phyloP scores from a whole-genome alignment of 179 eudicot species.

The Beta lomatogona region DNA sequence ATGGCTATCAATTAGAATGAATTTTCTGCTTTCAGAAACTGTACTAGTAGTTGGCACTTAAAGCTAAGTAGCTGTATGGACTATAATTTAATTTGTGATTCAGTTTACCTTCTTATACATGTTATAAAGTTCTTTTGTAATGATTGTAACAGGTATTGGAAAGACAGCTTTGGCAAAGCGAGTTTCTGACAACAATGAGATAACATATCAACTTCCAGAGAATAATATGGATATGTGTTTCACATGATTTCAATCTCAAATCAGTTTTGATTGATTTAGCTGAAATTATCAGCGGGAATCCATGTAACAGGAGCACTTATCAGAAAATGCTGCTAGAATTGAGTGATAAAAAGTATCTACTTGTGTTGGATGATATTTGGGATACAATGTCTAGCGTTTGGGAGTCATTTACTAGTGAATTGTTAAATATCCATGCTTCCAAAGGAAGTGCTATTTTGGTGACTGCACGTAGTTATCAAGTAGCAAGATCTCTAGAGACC shows the following conservation, averaged over 20 bases:
- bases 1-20: no score
- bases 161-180: slow-evolving; percentile 29
- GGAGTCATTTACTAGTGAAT: slow-evolving; percentile 14
- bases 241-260: slow-evolving; percentile 25
- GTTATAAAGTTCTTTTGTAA: not conserved
- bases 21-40: no score
- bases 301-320: not conserved
- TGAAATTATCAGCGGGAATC: not conserved
- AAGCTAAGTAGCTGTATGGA: no score
- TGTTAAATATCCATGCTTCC: slow-evolving; percentile 24
- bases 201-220: not conserved
- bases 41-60: no score
- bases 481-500: not conserved
- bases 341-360: slow-evolving; percentile 26
- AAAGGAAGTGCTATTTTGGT: slow-evolving; percentile 27
- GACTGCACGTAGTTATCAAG: slow-evolving; percentile 28
- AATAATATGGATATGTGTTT: slow-evolving; percentile 28
- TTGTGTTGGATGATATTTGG: slow-evolving; percentile 46
- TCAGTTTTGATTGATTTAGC: slow-evolving; percentile 26
- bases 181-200: not conserved
- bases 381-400: slow-evolving; percentile 10
- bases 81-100: no score
- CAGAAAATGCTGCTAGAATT: slow-evolving; percentile 10
- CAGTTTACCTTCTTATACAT: no score
- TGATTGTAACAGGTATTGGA: slow-evolving; percentile 27